A percentile compares a stretch with the other conserved stretches of the same genome.
Evolutionary conservation across 192 early-diverging fungal genomes (phyloP).

Genomic region (Funneliformis geosporum): DNA sequence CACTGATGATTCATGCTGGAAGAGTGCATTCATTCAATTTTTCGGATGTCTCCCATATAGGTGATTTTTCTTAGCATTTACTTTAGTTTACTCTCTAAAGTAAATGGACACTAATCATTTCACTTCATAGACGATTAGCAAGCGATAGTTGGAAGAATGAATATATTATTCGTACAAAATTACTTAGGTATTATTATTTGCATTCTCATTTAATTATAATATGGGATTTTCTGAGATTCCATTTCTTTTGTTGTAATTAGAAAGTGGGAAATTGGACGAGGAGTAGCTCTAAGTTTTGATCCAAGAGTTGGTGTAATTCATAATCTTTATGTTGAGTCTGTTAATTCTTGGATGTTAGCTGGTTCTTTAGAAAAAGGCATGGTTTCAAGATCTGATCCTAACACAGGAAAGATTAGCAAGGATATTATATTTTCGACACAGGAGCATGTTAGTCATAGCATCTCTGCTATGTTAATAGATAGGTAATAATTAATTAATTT

Average conservation of each 20-base stretch:
- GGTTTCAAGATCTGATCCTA: conserved; percentile 53
- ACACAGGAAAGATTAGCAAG: conserved; percentile 57
- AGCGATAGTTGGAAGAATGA: conserved; percentile 44
- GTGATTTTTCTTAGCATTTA: background rate
- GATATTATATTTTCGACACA: conserved; percentile 41
- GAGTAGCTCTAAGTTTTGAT: conserved; percentile 44
- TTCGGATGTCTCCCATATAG: conserved; percentile 18
- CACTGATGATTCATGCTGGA: conserved; percentile 18
- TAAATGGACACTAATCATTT: conserved; percentile 8
- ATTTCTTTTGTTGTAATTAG: conserved; percentile 18
- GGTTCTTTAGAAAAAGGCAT: conserved; percentile 51
- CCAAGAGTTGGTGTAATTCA: conserved; percentile 54
- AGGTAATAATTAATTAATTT: conserved; percentile 36
- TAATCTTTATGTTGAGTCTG: conserved; percentile 47
- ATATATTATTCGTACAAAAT: conserved; percentile 42
- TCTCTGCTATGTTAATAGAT: conserved; percentile 52
- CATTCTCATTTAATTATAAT: background rate
- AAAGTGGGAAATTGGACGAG: conserved; percentile 46
- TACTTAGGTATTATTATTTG: conserved; percentile 35
- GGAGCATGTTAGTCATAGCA: conserved; percentile 36
- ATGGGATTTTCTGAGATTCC: background rate
- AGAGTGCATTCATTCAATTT: conserved; percentile 8
- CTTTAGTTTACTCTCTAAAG: background rate
- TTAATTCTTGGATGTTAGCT: conserved; percentile 51
- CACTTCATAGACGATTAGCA: conserved; percentile 17